A percentile compares a stretch with the other conserved stretches of the same genome.
Conservation (phyloP, 192 early-diverging fungal species). For the Funneliformis geosporum region DNA sequence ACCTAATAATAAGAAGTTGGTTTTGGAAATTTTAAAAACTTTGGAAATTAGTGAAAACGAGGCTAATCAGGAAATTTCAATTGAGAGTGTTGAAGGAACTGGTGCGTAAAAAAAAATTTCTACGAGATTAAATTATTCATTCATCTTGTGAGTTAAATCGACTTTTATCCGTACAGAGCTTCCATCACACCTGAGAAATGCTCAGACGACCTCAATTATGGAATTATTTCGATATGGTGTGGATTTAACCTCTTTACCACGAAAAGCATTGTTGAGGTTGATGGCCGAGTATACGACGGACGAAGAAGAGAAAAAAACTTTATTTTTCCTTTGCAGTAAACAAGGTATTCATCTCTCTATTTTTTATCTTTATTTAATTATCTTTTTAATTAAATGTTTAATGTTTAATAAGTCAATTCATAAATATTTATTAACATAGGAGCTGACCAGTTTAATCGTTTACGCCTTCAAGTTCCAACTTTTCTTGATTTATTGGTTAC, state of each 20-base stretch:
- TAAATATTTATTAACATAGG: constrained; percentile 42
- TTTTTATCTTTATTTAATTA: not conserved
- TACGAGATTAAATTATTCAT: too few species aligned
- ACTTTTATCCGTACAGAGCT: constrained; percentile 37
- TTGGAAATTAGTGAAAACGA: constrained; percentile 54
- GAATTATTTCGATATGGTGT: constrained; percentile 75
- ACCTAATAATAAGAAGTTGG: constrained; percentile 77
- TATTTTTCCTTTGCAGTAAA: constrained; percentile 80
- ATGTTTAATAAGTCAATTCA: not conserved
- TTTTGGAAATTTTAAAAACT: constrained; percentile 61
- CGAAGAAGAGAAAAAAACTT: constrained; percentile 66
- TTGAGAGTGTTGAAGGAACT: constrained; percentile 1
- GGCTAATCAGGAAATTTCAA: constrained; percentile 34
- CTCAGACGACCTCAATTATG: constrained; percentile 47
- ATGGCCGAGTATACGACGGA: constrained; percentile 80
- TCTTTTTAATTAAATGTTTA: too few species aligned
- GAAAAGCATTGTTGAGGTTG: constrained; percentile 80
- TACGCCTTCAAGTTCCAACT: constrained; percentile 71
- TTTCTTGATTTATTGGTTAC: constrained; percentile 78
- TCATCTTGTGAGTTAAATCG: too few species aligned
- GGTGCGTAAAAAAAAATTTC: not conserved
- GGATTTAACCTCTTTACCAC: constrained; percentile 71
- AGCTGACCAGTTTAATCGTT: constrained; percentile 57
- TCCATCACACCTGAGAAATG: constrained; percentile 54
- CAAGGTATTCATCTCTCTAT: constrained; percentile 62